Conservation (phyloP, 768 basidiomycete genomes). For the Phallus indusiatus region DNA sequence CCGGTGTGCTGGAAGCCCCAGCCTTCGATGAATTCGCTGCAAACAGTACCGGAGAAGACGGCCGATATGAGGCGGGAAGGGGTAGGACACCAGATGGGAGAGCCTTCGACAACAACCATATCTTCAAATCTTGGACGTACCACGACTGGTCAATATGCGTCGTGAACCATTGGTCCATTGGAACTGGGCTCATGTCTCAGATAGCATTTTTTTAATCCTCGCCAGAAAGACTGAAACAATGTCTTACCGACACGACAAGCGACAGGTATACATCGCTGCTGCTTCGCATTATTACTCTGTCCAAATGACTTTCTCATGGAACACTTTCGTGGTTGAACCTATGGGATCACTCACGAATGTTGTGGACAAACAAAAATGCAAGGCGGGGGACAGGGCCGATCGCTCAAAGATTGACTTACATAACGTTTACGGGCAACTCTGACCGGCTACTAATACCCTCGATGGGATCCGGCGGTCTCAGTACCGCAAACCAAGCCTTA, state of each 20-base stretch:
- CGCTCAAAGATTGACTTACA: no score
- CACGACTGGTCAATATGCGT: constrained; percentile 54
- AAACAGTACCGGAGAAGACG: neutral
- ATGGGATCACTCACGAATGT: no score
- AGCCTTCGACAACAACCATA: neutral
- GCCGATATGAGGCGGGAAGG: neutral
- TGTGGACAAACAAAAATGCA: no score
- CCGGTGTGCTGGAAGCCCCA: neutral
- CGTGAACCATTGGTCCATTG: constrained; percentile 70
- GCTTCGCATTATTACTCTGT: neutral
- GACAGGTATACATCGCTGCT: neutral
- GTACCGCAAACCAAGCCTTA: no score
- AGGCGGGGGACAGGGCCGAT: no score
- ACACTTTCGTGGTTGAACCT: no score
- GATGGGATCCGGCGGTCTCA: no score
- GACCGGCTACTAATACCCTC: no score
- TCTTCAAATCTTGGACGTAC: constrained; percentile 24
- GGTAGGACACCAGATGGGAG: neutral
- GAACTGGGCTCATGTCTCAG: constrained; percentile 30
- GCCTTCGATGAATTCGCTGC: neutral
- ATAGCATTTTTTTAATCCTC: no score
- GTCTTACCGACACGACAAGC: neutral
- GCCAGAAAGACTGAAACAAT: neutral
- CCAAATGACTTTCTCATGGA: no score
- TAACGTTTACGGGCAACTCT: no score